Conservation (phyloP, 768 basidiomycete genomes). For the Filobasidium floriforme region DNA sequence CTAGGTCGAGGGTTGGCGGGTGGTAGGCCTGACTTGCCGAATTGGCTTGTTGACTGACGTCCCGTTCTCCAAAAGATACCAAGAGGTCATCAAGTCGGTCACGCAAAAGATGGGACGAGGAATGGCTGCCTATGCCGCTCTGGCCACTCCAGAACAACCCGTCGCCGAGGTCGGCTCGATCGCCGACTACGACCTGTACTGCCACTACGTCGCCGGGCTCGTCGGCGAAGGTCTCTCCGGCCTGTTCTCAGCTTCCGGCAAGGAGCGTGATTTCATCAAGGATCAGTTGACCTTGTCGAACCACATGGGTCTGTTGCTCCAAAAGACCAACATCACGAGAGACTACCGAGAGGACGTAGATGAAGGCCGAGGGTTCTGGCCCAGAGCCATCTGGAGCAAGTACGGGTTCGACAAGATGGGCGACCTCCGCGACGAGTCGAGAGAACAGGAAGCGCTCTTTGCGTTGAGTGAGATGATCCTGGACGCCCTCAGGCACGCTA, state of each 20-base stretch:
- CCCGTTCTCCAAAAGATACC: conserved; percentile 49
- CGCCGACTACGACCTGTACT: conserved; percentile 90
- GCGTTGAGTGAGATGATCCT: conserved; percentile 81
- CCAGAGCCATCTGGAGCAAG: conserved; percentile 77
- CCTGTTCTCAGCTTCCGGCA: conserved; percentile 74
- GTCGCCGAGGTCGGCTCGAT: conserved; percentile 61
- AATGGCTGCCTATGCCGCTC: conserved; percentile 92
- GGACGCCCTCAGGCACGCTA: conserved; percentile 74
- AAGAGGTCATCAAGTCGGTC: conserved; percentile 72
- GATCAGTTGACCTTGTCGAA: conserved; percentile 80
- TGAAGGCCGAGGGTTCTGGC: conserved; percentile 84
- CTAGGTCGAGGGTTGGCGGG: background rate
- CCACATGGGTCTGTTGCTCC: conserved; percentile 88
- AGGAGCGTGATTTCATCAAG: conserved; percentile 66
- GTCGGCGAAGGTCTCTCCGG: conserved; percentile 92
- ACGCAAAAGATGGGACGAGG: conserved; percentile 78
- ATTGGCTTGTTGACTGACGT: too few relatives aligned
- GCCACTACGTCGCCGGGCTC: conserved; percentile 95
- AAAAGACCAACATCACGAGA: conserved; percentile 97
- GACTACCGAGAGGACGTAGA: conserved; percentile 89
- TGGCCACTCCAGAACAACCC: conserved; percentile 57
- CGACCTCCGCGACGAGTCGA: conserved; percentile 48
- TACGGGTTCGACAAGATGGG: conserved; percentile 57
- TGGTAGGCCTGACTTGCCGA: background rate
- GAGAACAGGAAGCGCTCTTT: conserved; percentile 63